A percentile compares a stretch with the other conserved stretches of the same genome.
phyloP scores from a whole-genome alignment of 2,329 filamentous ascomycete genomes.

The Drechslerella coelobrocha region DNA sequence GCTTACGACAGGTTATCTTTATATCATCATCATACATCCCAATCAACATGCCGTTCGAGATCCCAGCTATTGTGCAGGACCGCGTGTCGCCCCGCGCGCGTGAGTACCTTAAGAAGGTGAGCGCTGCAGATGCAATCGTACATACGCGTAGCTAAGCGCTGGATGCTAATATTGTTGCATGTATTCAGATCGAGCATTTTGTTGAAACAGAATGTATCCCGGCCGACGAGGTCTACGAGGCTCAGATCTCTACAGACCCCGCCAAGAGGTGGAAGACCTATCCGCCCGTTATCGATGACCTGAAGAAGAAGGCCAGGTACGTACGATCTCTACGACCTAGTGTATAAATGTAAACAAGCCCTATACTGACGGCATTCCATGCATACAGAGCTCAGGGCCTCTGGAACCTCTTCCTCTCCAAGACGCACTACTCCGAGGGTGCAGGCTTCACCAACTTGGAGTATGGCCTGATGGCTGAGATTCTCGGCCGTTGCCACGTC shows the following conservation, averaged over 20 bases:
- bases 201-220: constrained; percentile 82
- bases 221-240: constrained; percentile 53
- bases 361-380: background rate
- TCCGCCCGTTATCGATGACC: constrained; percentile 81
- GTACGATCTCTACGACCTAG: constrained; percentile 55
- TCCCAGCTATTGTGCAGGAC: constrained; percentile 54
- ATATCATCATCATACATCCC: background rate
- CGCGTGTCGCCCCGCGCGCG: constrained; percentile 54
- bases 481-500: constrained; percentile 81
- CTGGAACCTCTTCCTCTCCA: constrained; percentile 98
- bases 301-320: constrained; percentile 76
- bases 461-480: constrained; percentile 97
- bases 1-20: too few relatives aligned
- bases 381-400: constrained; percentile 70
- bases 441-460: constrained; percentile 94
- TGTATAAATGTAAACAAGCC: background rate
- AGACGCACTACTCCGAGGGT: constrained; percentile 92
- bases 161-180: too few relatives aligned
- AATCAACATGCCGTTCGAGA: constrained; percentile 44
- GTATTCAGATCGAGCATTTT: constrained; percentile 80
- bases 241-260: constrained; percentile 54
- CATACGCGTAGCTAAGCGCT: too few relatives aligned
- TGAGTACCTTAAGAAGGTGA: constrained; percentile 54
- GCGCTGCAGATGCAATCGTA: background rate
- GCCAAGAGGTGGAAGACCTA: constrained; percentile 64